Base-by-base conservation (phyloP, 2,329 filamentous ascomycete genomes). In the Magnaporthales sp. region DNA sequence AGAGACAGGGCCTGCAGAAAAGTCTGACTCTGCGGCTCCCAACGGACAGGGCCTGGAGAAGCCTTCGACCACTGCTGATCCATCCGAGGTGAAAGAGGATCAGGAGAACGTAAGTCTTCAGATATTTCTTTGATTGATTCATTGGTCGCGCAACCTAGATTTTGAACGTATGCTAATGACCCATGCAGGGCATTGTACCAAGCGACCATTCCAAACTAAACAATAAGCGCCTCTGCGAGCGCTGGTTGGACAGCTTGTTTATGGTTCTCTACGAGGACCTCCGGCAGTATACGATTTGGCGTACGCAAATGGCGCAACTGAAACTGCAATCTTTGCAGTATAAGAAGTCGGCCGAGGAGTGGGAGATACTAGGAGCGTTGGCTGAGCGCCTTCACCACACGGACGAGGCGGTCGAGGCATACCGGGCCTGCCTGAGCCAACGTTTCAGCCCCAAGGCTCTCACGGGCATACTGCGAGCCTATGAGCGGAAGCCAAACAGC, bases 261-360 rank as follows among this genome's bases (percentile, higher is more conserved):
- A 99, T 99, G 95, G 95, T 98, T 0, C 84, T 99, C 2, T 99
- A 99, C 76, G 95, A 99, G 77, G 95, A 99, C 74, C 85, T 99
- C 22, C 91, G 95, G 64, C 94, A 99, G 62, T 99, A 99, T 81
- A 99, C 95, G 13, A 99, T 99, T 77, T 99, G 95, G 95, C 90
- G 95, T 67, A 98, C 95, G 0, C 95, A 99, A 77, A 95, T 98
- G 87, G 91, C 93, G 0, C 94, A 98, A 76, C 97, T 93, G 75
- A 89, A 92, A 26, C 92, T 94, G 66, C 94, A 98, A 77, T 91
- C 94, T 69, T 89, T 97, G 77, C 90, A 96, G 71, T 99, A 98
- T 81, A 95, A 95, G 79, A 99, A 98, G 80, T 95, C 91, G 0
- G 91, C 94, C 1, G 93, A 97, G 71, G 95, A 99, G 76, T 99